Base-by-base conservation (phyloP, 1,139 yeast species). In the Yamadazyma diddensiae region DNA sequence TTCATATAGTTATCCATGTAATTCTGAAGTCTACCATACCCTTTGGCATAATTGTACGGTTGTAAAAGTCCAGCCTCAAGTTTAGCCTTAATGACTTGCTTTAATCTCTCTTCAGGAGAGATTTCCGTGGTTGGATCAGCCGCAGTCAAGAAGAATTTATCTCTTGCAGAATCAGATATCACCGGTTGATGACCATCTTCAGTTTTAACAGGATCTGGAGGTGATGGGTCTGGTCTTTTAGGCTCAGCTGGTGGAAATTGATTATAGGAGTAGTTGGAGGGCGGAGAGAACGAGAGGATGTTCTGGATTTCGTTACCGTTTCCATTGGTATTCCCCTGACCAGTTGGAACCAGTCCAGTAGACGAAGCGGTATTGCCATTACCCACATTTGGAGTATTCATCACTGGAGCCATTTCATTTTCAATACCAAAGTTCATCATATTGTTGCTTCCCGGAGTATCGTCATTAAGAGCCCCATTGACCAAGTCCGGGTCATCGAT, bases 1-100 rank as follows among this genome's bases (percentile, higher is more conserved):
- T 86, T 83, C 97, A 90, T 90, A 56, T 87, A 84, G 47, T 82
- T 82, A 54, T 90, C 97, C 95, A 90, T 87, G 57, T 88, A 92
- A 38, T 78, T 74, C 55, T 88, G 96, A 39, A 92, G 60, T 28
- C 97, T 65, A 2, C 95, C 95, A 53, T 92, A 92, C 0, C 97
- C 97, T 45, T 83, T 80, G 8, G 95, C 97, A 53, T 92, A 90
- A 56, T 92, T 86, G 56, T 88, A 92, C 0, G 98, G 98, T 52
- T 84, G 90, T 26, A 92, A 62, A 29, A 92, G 67, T 0, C 97
- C 98, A 0, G 98, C 98, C 52, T 87, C 95, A 26, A 90, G 65
- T 50, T 92, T 92, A 11, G 98, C 97, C 49, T 86, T 84, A 48
- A 92, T 90, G n/a, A 92, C 97, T 53, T 88, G 94, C 50, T 87